Evolutionary conservation across 305 asterid genomes (phyloP), one percentile per base, ranked within the genome.

Genomic region (Nicotiana rustica): DNA sequence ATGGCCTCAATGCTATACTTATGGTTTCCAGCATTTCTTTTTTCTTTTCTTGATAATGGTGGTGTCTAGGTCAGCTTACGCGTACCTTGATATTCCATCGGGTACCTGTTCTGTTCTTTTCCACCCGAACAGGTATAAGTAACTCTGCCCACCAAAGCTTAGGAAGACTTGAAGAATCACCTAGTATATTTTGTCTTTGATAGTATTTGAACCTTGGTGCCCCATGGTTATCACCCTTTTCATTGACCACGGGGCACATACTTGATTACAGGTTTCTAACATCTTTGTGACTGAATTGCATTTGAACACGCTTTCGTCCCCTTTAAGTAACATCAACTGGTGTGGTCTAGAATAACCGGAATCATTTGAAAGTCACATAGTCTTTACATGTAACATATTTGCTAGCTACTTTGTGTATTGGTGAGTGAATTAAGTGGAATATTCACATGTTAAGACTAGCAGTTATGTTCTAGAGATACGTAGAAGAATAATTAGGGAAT

Each of bases 341-440:
- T 56, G 31, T 31, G 66, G 49, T 10, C 12, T 76, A 76, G 66
- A 76, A 55, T 31, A 76, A 31, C 33, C 52, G 10, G 52, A 76
- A 55, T 14, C 33, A 31, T 66, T 29, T 65, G 66, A 29, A 29
- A 44, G 29, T 29, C 17, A 25, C 49, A 15, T 76, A 55, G 66
- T 8, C 10, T 52, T 55, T 76, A 21, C 80, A 17, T 1, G 31
- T 29, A 5, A 12, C 59, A 10, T 38, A 29, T 76, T 15, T 52
- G 47, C n/a, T 76, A 10, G 52, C 52, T 76, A 55, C 80, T 76
- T 76, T 76, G 49, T 55, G 49, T 65, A 55, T 76, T 76, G 65
- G 31, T 55, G 52, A 55, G 52, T 76, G 80, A 76, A 76, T 31
- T 56, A 15, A 65, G 66, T 55, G 0, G 31, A 55, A 31, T 29